These are phyloP conservation scores for Globisporangium irregulare DNA, from an alignment of 352 stramenopile genomes.

Conservation along the genomic window DNA sequence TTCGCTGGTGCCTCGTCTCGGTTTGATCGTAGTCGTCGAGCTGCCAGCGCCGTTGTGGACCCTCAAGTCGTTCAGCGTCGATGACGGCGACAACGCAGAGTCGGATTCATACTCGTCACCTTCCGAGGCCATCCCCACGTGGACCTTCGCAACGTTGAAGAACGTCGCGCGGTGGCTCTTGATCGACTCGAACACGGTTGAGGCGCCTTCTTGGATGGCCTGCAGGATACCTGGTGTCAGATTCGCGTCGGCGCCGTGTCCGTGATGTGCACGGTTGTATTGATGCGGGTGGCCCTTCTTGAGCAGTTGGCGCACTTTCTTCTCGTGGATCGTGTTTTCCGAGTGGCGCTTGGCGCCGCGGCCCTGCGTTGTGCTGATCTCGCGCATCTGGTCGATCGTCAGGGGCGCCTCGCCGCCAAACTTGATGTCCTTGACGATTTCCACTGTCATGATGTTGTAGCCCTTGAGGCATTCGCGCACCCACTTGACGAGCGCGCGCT, in stretches of 20 bases:
- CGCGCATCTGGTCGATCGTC: conserved; percentile 40
- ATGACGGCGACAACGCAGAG: not conserved
- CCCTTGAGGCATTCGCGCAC: conserved; percentile 59
- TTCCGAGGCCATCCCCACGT: conserved; percentile 1
- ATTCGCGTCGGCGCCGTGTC: not conserved
- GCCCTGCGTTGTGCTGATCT: not conserved
- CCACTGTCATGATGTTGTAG: conserved; percentile 72
- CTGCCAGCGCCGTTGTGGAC: no score
- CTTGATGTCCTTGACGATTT: conserved; percentile 73
- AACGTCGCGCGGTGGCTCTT: conserved; percentile 1
- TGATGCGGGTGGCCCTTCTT: conserved; percentile 22
- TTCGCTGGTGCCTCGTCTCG: not conserved
- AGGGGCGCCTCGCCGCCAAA: conserved; percentile 26
- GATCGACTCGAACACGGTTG: not conserved
- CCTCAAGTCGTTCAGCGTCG: not conserved
- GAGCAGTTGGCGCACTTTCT: conserved; percentile 36
- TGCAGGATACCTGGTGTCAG: not conserved
- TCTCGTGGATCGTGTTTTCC: conserved; percentile 32
- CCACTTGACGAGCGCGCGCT: conserved; percentile 44
- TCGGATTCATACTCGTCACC: not conserved
- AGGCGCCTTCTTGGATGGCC: not conserved
- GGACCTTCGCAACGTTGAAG: conserved; percentile 13
- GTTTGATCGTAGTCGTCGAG: conserved; percentile 8
- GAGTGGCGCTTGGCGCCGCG: conserved; percentile 19
- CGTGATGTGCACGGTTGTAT: not conserved